Conservation (phyloP, 73 alveolate genomes). For the Tetrahymena elliotti region DNA sequence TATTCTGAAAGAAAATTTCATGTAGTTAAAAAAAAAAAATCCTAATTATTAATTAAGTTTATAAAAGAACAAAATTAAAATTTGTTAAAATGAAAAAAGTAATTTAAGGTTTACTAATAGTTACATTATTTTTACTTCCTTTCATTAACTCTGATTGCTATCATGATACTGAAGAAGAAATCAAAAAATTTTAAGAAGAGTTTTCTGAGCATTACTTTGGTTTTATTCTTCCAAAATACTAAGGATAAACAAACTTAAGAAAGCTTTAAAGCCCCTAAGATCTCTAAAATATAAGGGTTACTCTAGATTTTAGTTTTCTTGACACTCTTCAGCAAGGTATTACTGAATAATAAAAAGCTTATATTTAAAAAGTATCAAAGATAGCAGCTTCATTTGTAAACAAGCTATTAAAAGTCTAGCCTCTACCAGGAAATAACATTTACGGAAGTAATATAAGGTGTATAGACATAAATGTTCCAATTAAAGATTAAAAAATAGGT, state of each 20-base stretch:
- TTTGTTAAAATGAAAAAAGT: too few relatives aligned
- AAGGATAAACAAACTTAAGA: neutral
- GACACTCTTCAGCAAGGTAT: neutral
- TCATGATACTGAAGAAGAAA: neutral
- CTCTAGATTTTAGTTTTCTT: neutral
- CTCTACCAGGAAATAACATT: neutral
- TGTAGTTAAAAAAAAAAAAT: too few relatives aligned
- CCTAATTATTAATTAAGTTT: too few relatives aligned
- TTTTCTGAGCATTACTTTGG: neutral
- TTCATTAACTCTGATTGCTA: neutral
- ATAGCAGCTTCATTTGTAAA: neutral
- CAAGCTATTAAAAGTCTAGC: neutral
- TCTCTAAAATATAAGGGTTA: neutral
- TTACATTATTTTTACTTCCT: neutral
- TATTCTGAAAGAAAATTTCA: neutral
- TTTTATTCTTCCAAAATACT: neutral
- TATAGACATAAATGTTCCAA: neutral
- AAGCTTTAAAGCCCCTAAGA: neutral
- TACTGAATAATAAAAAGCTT: neutral
- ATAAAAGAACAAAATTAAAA: neutral
- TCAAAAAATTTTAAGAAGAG: neutral
- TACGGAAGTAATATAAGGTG: neutral
- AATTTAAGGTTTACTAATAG: neutral
- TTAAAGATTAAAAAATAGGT: neutral
- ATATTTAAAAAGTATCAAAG: neutral